Evolutionary conservation across 2,329 filamentous ascomycete genomes (phyloP).

Genomic region (Penicillium oxalicum): DNA sequence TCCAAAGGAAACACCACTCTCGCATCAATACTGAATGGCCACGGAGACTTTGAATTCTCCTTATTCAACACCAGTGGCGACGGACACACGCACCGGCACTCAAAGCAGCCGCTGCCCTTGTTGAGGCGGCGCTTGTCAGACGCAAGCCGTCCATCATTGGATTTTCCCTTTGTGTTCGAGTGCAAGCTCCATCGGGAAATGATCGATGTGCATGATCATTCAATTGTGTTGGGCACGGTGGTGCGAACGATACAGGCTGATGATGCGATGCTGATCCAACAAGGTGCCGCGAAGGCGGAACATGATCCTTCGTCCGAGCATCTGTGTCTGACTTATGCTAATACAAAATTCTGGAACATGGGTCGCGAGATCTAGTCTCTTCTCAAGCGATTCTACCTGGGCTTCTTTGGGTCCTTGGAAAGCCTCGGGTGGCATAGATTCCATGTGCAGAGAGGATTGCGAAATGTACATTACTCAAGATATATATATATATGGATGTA

Average conservation of each 20-base stretch:
- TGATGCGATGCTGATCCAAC: no score
- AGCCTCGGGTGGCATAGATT: no score
- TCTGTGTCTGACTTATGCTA: slow-evolving; percentile 39
- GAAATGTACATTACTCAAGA: no score
- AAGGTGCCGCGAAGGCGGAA: not conserved
- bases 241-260: slow-evolving; percentile 22
- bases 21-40: slow-evolving; percentile 19
- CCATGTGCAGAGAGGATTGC: no score
- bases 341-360: slow-evolving; percentile 41
- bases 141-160: not conserved
- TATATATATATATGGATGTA: no score
- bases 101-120: slow-evolving; percentile 22
- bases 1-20: slow-evolving; percentile 37
- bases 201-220: slow-evolving; percentile 37
- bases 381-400: not conserved
- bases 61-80: slow-evolving; percentile 3
- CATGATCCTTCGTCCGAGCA: slow-evolving; percentile 10
- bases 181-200: slow-evolving; percentile 33
- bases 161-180: slow-evolving; percentile 39
- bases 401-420: no score
- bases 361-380: slow-evolving; percentile 25
- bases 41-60: slow-evolving; percentile 27
- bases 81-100: not conserved
- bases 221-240: slow-evolving; percentile 36
- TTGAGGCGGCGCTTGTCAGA: slow-evolving; percentile 16